phyloP scores from a whole-genome alignment of 345 rosid genomes.

The Eucalyptus caleyi region DNA sequence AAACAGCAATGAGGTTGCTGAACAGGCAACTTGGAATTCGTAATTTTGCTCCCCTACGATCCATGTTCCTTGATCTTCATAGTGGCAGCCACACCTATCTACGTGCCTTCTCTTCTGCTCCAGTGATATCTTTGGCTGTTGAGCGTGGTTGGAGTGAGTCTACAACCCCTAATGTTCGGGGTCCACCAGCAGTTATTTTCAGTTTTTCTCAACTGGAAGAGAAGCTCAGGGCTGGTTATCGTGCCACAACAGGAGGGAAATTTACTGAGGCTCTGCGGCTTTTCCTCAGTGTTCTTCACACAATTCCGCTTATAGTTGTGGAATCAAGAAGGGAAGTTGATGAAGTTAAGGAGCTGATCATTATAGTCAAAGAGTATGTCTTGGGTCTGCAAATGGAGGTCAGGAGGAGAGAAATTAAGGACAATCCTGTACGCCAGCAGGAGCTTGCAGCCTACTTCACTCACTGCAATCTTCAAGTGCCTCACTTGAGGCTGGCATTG shows the following conservation, averaged over 20 bases:
- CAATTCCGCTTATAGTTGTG: conserved; percentile 83
- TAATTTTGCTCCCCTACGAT: conserved; percentile 62
- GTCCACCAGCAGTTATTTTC: conserved; percentile 73
- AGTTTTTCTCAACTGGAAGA: conserved; percentile 83
- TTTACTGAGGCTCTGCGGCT: conserved; percentile 64
- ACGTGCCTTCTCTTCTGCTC: conserved; percentile 65
- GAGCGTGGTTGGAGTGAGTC: conserved; percentile 81
- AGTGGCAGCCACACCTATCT: conserved; percentile 69
- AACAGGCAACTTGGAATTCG: conserved; percentile 81
- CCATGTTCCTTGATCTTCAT: conserved; percentile 67
- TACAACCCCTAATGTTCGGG: conserved; percentile 72
- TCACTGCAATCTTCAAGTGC: conserved; percentile 78
- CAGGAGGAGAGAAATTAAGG: conserved; percentile 67
- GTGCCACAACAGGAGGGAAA: conserved; percentile 77
- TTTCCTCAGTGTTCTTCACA: conserved; percentile 72
- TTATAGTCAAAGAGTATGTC: conserved; percentile 75
- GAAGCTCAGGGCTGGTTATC: conserved; percentile 84
- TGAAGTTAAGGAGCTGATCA: conserved; percentile 77
- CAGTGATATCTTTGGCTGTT: conserved; percentile 68
- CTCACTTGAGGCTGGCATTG: conserved; percentile 76
- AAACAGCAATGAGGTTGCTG: conserved; percentile 86
- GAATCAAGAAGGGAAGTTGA: conserved; percentile 96
- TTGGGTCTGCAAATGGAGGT: conserved; percentile 80
- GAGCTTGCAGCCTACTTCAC: conserved; percentile 99
- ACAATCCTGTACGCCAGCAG: conserved; percentile 64